Percentiles rank a stretch among this genome's conserved stretches.
phyloP scores from a whole-genome alignment of 139 green algal species.

The Chlamydomonas asymmetrica region DNA sequence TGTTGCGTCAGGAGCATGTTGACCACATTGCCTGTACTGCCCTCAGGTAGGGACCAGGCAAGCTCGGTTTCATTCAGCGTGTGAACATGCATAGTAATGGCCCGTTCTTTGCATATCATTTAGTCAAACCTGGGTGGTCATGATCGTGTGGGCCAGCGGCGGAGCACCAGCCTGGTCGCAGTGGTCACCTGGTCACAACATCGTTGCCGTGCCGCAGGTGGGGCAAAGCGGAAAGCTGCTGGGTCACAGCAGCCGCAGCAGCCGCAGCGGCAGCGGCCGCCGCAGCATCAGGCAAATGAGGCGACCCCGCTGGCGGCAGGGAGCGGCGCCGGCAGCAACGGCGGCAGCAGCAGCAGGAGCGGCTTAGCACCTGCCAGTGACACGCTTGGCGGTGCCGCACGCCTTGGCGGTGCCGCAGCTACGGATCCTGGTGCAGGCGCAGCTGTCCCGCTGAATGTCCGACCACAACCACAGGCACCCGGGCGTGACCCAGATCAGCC shows the following conservation, averaged over 20 bases:
- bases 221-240: too few species aligned
- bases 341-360: not conserved
- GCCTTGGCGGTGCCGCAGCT: too few species aligned
- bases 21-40: too few species aligned
- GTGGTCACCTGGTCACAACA: not conserved
- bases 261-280: not conserved
- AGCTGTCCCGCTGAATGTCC: too few species aligned
- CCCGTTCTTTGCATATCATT: not conserved
- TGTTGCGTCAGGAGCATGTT: too few species aligned
- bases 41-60: too few species aligned
- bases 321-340: not conserved
- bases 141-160: not conserved
- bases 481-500: too few species aligned
- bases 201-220: not conserved
- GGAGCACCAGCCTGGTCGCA: too few species aligned
- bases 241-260: constrained; percentile 6
- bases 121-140: not conserved
- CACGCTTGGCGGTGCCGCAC: constrained; percentile 14
- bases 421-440: too few species aligned
- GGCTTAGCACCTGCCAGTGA: not conserved
- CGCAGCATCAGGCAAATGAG: not conserved
- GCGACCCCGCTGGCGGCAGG: not conserved
- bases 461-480: too few species aligned
- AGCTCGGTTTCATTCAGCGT: too few species aligned
- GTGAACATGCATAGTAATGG: not conserved